Evolutionary conservation across 1,139 yeast genomes (phyloP).

Genomic region (Yamadazyma songkhlaensis): DNA sequence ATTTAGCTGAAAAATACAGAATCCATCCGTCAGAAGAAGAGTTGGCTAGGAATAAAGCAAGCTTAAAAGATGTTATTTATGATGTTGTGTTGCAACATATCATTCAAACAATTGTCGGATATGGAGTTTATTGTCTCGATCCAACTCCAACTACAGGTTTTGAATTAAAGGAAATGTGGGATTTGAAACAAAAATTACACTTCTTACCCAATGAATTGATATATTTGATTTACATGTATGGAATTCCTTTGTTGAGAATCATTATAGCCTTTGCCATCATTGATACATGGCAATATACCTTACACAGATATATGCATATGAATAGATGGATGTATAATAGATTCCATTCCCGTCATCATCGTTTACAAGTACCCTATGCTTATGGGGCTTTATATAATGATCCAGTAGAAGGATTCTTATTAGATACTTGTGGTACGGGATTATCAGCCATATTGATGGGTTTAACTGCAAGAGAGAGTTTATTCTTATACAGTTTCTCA

Average conservation of each 20-base stretch:
- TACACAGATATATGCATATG: slow-evolving; percentile 85
- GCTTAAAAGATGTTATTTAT: slow-evolving; percentile 62
- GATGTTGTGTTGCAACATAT: slow-evolving; percentile 85
- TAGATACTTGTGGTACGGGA: slow-evolving; percentile 93
- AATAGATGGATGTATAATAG: slow-evolving; percentile 71
- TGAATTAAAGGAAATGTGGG: slow-evolving; percentile 71
- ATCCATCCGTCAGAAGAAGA: slow-evolving; percentile 93
- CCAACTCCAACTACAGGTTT: slow-evolving; percentile 66
- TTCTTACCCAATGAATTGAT: slow-evolving; percentile 44
- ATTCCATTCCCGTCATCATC: slow-evolving; percentile 92
- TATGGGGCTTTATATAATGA: slow-evolving; percentile 95
- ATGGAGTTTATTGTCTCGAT: slow-evolving; percentile 52
- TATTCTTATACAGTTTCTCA: slow-evolving; percentile 75
- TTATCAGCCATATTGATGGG: slow-evolving; percentile 63
- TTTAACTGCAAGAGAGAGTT: slow-evolving; percentile 73
- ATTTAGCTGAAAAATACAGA: slow-evolving; percentile 77
- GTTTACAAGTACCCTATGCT: slow-evolving; percentile 93
- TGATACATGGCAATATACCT: slow-evolving; percentile 93
- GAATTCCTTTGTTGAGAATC: slow-evolving; percentile 56
- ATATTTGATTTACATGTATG: slow-evolving; percentile 55
- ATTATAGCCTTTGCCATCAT: slow-evolving; percentile 65
- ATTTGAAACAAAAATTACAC: slow-evolving; percentile 33
- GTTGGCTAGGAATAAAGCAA: slow-evolving; percentile 67
- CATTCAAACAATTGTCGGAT: slow-evolving; percentile 75
- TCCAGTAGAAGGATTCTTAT: slow-evolving; percentile 86